Evolutionary conservation across 2,329 filamentous ascomycete species (phyloP), one percentile per base, ranked within the genome.

Genomic region (Didymella glomerata): DNA sequence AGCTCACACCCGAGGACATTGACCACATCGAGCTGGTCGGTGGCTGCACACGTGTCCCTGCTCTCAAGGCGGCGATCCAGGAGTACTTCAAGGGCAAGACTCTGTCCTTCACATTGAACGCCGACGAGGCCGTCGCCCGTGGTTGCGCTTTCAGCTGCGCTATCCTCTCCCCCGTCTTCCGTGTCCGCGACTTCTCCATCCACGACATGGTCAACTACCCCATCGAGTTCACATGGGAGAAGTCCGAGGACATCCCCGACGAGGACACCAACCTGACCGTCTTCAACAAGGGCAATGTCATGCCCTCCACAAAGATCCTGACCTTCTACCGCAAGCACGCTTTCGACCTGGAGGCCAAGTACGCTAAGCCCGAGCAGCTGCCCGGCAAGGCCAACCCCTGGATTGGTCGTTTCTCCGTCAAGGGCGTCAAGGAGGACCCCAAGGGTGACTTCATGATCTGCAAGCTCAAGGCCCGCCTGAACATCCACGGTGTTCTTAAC

Each of bases 371-470:
- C 20, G 92, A 96, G 45, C 80, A 85, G 54, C 88, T 99, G 9
- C 95, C 95, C 18, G 93, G 93, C 73, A 96, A 94, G 85, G 85
- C 90, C 63, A 92, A 92, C 77, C 91, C 95, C 47, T 98, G 94
- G 91, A 97, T 99, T 69, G 95, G 95, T 57, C 89, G 92, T 66
- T 99, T 99, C 84, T 97, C 93, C 41, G 93, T 99, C 78, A 99
- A 99, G 87, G 91, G 91, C 45, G 94, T 99, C 75, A 93, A 97
- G 86, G 90, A 92, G 40, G 92, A 96, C 75, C 86, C 89, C 67
- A 93, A 95, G 77, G 92, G 96, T 61, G 95, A 98, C 77, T 99
- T 98, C 80, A 98, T 99, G 94, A 96, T 98, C 74, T 99, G 95
- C 90, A 99, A 99, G 84, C 89, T 99, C 63, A 98, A 98, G 87